phyloP scores from a whole-genome alignment of 1,284 basidiomycete genomes.

The Trichosporon sp. region DNA sequence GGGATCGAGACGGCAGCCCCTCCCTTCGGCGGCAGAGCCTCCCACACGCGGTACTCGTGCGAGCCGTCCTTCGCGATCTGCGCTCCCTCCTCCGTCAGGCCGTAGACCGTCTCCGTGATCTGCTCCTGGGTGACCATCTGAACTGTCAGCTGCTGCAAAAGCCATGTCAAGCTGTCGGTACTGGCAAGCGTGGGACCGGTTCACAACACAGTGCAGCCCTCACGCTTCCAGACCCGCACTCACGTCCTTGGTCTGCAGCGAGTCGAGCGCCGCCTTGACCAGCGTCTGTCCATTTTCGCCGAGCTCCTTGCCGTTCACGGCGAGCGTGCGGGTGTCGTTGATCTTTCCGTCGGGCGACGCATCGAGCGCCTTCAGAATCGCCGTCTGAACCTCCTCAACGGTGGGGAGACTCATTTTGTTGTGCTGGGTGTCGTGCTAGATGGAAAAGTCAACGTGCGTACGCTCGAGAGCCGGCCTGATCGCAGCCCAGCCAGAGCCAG shows the following conservation, averaged over 20 bases:
- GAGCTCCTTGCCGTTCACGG: constrained; percentile 55
- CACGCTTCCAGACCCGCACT: constrained; percentile 33
- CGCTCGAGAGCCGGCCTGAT: background rate
- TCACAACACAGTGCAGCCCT: background rate
- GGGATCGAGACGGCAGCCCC: constrained; percentile 62
- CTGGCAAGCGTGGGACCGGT: background rate
- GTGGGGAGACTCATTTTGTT: constrained; percentile 24
- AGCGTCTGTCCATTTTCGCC: constrained; percentile 69
- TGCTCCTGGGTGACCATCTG: constrained; percentile 83
- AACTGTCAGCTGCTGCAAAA: background rate
- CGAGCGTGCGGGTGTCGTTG: constrained; percentile 67
- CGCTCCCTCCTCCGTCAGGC: constrained; percentile 73
- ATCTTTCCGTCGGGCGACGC: constrained; percentile 55
- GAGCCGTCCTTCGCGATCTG: constrained; percentile 75
- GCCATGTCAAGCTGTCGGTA: background rate
- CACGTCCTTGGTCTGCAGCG: constrained; percentile 77
- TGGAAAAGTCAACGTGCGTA: background rate
- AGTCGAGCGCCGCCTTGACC: constrained; percentile 83
- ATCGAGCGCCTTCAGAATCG: constrained; percentile 69
- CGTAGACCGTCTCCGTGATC: constrained; percentile 68
- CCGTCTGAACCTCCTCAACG: constrained; percentile 67
- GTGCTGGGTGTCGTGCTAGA: background rate
- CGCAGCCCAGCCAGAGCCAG: background rate
- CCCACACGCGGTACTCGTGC: constrained; percentile 91
- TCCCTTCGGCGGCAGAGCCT: constrained; percentile 67